Conservation (phyloP, 179 eudicot genomes). For the Gypsophila paniculata region DNA sequence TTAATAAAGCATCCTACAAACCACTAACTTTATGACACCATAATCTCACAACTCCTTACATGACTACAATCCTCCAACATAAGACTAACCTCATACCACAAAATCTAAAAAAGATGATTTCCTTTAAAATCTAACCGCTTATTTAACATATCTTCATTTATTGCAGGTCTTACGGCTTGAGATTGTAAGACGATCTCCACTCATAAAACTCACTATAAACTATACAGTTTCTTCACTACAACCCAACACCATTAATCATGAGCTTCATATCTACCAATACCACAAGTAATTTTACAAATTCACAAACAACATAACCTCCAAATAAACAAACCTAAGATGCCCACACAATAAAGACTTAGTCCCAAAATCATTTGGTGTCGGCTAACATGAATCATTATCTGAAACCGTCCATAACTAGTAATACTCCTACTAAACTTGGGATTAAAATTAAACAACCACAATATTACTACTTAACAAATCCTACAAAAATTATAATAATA, state of each 20-base stretch:
- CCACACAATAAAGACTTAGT: no score
- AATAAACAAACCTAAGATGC: no score
- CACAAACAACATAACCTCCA: not conserved
- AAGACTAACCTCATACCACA: not conserved
- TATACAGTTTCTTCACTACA: not conserved
- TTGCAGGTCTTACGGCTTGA: no score
- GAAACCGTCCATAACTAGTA: no score
- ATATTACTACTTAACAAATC: not conserved
- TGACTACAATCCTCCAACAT: not conserved
- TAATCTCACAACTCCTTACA: not conserved
- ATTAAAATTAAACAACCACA: conserved; percentile 1
- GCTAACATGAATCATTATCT: no score
- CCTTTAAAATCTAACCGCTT: no score
- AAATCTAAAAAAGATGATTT: no score
- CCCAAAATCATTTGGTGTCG: no score
- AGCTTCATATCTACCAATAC: conserved; percentile 12
- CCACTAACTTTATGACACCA: not conserved
- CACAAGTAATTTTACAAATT: conserved; percentile 2
- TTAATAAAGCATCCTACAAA: not conserved
- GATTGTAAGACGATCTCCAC: not conserved
- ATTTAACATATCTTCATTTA: no score
- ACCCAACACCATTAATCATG: conserved; percentile 6
- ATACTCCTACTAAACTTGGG: not conserved
- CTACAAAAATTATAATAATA: no score
- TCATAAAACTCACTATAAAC: not conserved